Conservation (phyloP, 2,329 filamentous ascomycete genomes). For the Colletotrichum tropicale region DNA sequence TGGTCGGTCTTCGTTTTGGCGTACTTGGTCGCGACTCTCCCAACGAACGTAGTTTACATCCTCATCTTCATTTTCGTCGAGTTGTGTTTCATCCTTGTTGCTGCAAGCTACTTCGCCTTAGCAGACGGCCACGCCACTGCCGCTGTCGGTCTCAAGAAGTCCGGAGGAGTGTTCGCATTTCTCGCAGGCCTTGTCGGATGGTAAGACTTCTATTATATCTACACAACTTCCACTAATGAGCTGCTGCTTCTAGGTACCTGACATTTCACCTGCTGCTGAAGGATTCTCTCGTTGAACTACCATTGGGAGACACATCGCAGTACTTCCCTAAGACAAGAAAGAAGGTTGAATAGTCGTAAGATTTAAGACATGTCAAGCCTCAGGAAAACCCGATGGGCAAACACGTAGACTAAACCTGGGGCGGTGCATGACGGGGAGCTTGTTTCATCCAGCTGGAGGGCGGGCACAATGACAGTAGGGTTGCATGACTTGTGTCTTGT, state of each 20-base stretch:
- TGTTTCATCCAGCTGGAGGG: neutral
- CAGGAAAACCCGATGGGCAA: neutral
- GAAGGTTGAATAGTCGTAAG: neutral
- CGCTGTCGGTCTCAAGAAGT: slow-evolving; percentile 23
- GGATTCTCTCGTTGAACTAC: slow-evolving; percentile 26
- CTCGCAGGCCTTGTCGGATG: slow-evolving; percentile 29
- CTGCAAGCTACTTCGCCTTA: slow-evolving; percentile 28
- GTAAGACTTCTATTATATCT: slow-evolving; percentile 2
- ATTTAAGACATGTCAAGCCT: neutral
- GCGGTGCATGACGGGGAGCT: neutral
- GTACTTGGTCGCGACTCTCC: slow-evolving; percentile 27
- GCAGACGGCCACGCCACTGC: slow-evolving; percentile 24
- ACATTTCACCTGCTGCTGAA: slow-evolving; percentile 27
- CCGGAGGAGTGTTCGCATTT: slow-evolving; percentile 27
- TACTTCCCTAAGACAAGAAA: slow-evolving; percentile 26
- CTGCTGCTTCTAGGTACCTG: slow-evolving; percentile 23
- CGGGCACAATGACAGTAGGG: neutral
- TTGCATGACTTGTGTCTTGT: neutral
- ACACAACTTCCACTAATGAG: neutral
- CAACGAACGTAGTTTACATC: slow-evolving; percentile 27
- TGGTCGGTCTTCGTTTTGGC: slow-evolving; percentile 29
- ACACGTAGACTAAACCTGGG: neutral
- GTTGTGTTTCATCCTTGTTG: slow-evolving; percentile 24
- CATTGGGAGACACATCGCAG: slow-evolving; percentile 26
- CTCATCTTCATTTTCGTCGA: slow-evolving; percentile 27